phyloP scores from a whole-genome alignment of 805 yeast species.

The Kodamaea nitidulidarum region DNA sequence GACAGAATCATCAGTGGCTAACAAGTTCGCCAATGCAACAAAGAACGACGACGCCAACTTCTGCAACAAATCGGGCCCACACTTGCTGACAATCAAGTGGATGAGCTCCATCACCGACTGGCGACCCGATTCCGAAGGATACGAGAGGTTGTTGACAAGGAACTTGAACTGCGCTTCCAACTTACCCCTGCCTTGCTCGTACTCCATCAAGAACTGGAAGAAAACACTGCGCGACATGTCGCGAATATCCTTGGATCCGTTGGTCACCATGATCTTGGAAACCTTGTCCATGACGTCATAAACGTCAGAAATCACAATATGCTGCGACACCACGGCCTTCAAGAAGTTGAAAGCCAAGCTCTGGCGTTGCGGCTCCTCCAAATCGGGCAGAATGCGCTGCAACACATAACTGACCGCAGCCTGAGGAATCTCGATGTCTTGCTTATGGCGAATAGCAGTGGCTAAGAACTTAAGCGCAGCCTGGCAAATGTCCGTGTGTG shows the following conservation, averaged over 20 bases:
- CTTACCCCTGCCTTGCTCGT: constrained; percentile 86
- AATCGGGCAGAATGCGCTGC: constrained; percentile 72
- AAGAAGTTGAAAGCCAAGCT: constrained; percentile 83
- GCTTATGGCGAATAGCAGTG: constrained; percentile 64
- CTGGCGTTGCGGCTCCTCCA: constrained; percentile 85
- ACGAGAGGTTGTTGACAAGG: constrained; percentile 73
- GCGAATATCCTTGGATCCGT: constrained; percentile 76
- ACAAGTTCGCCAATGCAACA: constrained; percentile 72
- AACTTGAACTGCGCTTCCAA: constrained; percentile 78
- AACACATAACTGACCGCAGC: constrained; percentile 71
- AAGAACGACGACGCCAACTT: constrained; percentile 74
- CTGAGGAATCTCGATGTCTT: constrained; percentile 61
- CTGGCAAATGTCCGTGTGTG: constrained; percentile 77
- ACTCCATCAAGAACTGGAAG: constrained; percentile 84
- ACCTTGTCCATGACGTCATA: constrained; percentile 84
- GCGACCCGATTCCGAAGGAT: constrained; percentile 83
- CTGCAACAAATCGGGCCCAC: constrained; percentile 54
- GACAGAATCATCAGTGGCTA: constrained; percentile 71
- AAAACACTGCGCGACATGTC: constrained; percentile 80
- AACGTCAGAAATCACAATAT: constrained; percentile 76
- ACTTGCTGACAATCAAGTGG: constrained; percentile 62
- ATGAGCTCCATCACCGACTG: constrained; percentile 87
- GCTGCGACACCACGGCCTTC: constrained; percentile 71
- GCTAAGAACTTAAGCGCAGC: constrained; percentile 71
- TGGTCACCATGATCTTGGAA: constrained; percentile 82